Evolutionary conservation across 441 rosid species (phyloP).

Genomic region (Jatropha multifida): DNA sequence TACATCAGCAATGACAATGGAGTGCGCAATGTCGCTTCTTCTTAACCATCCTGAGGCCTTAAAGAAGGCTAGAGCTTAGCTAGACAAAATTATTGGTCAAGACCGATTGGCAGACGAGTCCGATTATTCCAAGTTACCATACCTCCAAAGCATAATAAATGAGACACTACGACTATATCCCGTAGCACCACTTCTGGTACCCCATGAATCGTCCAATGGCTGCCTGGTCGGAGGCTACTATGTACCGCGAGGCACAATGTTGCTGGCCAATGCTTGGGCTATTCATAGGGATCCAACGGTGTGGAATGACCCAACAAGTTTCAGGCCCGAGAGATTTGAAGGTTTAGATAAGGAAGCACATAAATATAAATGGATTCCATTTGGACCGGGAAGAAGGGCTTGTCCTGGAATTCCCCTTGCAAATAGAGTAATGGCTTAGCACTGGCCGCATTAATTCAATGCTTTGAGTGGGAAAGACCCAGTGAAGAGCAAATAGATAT

Average conservation of each 20-base stretch:
- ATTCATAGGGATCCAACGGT: constrained; percentile 32
- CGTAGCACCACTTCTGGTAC: constrained; percentile 22
- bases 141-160: constrained; percentile 28
- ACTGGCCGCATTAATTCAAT: constrained; percentile 28
- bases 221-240: constrained; percentile 31
- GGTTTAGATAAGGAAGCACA: background rate
- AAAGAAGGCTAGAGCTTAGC: constrained; percentile 30
- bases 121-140: constrained; percentile 27
- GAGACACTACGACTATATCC: constrained; percentile 31
- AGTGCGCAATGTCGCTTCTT: constrained; percentile 34
- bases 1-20: constrained; percentile 21
- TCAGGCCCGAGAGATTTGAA: constrained; percentile 43
- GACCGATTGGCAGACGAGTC: constrained; percentile 31
- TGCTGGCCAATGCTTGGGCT: constrained; percentile 37
- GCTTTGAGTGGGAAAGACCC: constrained; percentile 32
- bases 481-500: constrained; percentile 27
- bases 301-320: constrained; percentile 37
- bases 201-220: constrained; percentile 24
- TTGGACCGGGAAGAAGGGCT: constrained; percentile 33
- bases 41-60: constrained; percentile 32
- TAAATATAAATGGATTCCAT: constrained; percentile 25
- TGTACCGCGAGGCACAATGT: constrained; percentile 34
- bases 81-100: constrained; percentile 25
- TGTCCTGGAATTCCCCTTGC: constrained; percentile 34
- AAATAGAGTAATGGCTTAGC: constrained; percentile 18